These are phyloP conservation scores for Elymus sibiricus DNA, from an alignment of 176 grass and related monocot genomes.

Conservation along the genomic window DNA sequence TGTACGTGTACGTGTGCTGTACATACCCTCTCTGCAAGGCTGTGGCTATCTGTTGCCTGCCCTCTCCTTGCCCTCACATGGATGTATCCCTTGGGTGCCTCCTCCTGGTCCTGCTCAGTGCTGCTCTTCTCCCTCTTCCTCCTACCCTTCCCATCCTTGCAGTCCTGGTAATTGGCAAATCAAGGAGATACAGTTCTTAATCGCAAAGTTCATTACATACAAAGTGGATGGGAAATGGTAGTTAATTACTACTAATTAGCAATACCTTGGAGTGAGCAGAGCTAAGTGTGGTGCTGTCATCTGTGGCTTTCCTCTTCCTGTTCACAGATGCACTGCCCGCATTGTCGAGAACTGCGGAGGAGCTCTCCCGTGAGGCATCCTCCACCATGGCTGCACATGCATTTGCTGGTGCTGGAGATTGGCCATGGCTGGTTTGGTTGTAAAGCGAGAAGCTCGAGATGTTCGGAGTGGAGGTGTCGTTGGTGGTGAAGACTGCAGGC, in stretches of 20 bases:
- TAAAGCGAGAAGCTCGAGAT: slow-evolving; percentile 39
- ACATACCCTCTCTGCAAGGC: slow-evolving; percentile 88
- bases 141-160: slow-evolving; percentile 61
- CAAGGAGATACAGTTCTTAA: not conserved
- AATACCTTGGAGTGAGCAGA: slow-evolving; percentile 62
- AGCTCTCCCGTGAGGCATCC: slow-evolving; percentile 41
- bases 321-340: slow-evolving; percentile 39
- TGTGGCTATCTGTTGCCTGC: slow-evolving; percentile 95
- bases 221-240: not conserved
- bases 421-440: slow-evolving; percentile 26
- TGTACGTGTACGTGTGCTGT: slow-evolving; percentile 8
- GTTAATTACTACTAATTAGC: not conserved
- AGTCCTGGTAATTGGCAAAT: slow-evolving; percentile 31
- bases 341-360: slow-evolving; percentile 47
- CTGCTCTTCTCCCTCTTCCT: slow-evolving; percentile 59
- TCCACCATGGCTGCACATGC: slow-evolving; percentile 23
- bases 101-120: slow-evolving; percentile 34
- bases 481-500: slow-evolving; percentile 23
- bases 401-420: slow-evolving; percentile 10
- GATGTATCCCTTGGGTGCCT: slow-evolving; percentile 69
- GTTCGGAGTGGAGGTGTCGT: not conserved
- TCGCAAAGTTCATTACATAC: not conserved
- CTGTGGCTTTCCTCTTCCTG: slow-evolving; percentile 62
- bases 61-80: slow-evolving; percentile 98
- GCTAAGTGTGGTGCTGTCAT: slow-evolving; percentile 46